Percentiles rank a stretch among this genome's conserved stretches.
These are phyloP conservation scores for Bipolaris oryzae DNA, from an alignment of 2,329 filamentous ascomycete species.

Conservation along the genomic window DNA sequence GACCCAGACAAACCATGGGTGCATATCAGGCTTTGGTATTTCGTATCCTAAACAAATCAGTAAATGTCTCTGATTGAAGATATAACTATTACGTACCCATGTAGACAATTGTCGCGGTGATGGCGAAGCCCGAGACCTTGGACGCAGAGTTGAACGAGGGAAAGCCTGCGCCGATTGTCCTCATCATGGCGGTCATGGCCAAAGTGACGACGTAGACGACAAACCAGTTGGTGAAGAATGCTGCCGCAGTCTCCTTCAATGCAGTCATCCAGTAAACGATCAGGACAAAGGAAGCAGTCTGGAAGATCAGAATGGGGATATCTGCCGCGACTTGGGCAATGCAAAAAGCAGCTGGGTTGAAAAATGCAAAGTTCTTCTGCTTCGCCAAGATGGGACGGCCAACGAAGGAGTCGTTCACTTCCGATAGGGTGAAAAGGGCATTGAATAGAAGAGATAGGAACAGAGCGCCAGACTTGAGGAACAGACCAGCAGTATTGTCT, in stretches of 20 bases:
- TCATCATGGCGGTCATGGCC: constrained; percentile 82
- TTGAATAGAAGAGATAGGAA: constrained; percentile 70
- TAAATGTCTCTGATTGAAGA: not conserved
- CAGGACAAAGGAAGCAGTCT: constrained; percentile 64
- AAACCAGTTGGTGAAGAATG: constrained; percentile 71
- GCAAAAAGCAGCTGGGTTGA: constrained; percentile 80
- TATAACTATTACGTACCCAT: constrained; percentile 55
- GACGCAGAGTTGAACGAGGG: constrained; percentile 62
- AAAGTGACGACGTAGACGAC: constrained; percentile 46
- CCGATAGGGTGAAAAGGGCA: constrained; percentile 66
- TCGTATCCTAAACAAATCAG: constrained; percentile 51
- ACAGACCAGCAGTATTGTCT: constrained; percentile 63
- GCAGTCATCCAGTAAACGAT: constrained; percentile 84
- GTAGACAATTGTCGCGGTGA: constrained; percentile 64
- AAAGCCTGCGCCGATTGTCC: constrained; percentile 73
- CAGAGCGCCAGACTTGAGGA: constrained; percentile 67
- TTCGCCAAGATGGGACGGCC: constrained; percentile 84
- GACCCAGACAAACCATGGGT: constrained; percentile 58
- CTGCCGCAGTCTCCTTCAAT: constrained; percentile 70
- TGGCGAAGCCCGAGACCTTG: constrained; percentile 61
- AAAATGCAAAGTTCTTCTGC: constrained; percentile 82
- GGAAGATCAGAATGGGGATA: constrained; percentile 62
- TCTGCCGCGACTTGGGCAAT: constrained; percentile 70
- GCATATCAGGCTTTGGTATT: constrained; percentile 56
- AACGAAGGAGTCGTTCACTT: constrained; percentile 64